Base-by-base conservation (phyloP, 169 alveolate genomes). In the Cytauxzoon felis region DNA sequence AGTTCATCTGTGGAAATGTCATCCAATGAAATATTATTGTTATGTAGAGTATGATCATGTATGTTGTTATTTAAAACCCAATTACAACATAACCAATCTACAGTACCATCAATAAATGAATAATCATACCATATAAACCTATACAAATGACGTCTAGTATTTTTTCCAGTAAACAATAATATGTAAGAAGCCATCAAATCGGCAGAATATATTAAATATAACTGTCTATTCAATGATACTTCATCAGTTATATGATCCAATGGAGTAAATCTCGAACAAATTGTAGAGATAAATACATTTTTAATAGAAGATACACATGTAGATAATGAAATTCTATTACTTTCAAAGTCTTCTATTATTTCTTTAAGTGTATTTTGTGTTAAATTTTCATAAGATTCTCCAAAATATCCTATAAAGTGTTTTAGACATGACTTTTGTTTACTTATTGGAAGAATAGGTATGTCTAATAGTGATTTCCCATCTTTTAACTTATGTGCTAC, bases 401-500 rank as follows among this genome's bases (percentile, higher is more conserved):
- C 68, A 27, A 72, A 52, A 49, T 61, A 72, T 7, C 69, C 56
- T 26, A 43, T 48, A 30, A 72, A 72, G 59, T 72, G 82, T 18
- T 65, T 61, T 42, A 49, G 23, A n/a, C 78, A 75, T 9, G 71
- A 7, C 36, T 62, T 30, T 43, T 72, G 82, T 66, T 56, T 72
- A 32, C 57, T 43, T 7, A 67, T 24, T n/a, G 82, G 66, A 4
- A 59, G 61, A 27, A 62, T 66, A 26, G 42, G 30, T 56, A 70
- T 61, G 13, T 61, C 82, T 11, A 72, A 45, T 1, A 72, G 69
- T 11, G 70, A 58, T 19, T 69, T 24, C 16, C 82, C 82, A 27
- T 72, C 73, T 61, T 66, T 53, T 42, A 72, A 60, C 67, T 72
- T 72, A 56, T 72, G 82, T 40, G 82, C 82, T 36, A 72, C 82